These are phyloP conservation scores for Botrytis galanthina DNA, from an alignment of 2,329 filamentous ascomycete species.

Conservation along the genomic window DNA sequence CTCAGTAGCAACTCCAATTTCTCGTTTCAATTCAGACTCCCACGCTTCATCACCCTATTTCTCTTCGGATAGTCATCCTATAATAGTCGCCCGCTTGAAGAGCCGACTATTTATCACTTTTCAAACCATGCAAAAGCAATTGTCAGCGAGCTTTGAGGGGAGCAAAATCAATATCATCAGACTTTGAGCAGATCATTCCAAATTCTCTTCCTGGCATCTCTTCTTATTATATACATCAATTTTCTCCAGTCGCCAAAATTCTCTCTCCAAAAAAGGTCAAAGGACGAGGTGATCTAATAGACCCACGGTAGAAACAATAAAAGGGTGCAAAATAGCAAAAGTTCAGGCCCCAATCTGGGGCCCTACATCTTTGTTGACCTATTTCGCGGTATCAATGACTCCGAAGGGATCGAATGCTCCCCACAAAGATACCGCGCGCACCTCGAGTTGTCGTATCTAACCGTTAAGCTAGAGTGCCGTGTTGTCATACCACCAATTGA, in stretches of 20 bases:
- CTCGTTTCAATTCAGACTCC: neutral
- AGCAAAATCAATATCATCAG: neutral
- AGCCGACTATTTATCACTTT: neutral
- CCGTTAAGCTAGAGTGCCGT: neutral
- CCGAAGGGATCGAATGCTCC: slow-evolving; percentile 2
- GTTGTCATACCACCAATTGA: slow-evolving; percentile 8
- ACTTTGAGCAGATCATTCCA: neutral
- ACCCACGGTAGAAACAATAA: neutral
- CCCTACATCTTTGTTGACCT: neutral
- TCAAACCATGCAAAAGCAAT: neutral
- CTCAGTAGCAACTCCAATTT: neutral
- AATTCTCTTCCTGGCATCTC: neutral
- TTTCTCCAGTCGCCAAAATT: neutral
- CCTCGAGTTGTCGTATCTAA: neutral
- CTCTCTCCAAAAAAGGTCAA: neutral
- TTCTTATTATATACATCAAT: neutral
- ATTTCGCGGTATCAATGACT: neutral
- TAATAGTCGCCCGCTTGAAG: too few species aligned
- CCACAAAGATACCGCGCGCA: neutral
- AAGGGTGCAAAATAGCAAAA: neutral
- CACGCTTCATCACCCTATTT: neutral
- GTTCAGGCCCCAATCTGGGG: neutral
- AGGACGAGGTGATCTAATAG: neutral
- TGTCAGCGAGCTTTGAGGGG: neutral
- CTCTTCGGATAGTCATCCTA: too few species aligned